Evolutionary conservation across 148 eudicot genomes (phyloP).

Genomic region (Silene conica): DNA sequence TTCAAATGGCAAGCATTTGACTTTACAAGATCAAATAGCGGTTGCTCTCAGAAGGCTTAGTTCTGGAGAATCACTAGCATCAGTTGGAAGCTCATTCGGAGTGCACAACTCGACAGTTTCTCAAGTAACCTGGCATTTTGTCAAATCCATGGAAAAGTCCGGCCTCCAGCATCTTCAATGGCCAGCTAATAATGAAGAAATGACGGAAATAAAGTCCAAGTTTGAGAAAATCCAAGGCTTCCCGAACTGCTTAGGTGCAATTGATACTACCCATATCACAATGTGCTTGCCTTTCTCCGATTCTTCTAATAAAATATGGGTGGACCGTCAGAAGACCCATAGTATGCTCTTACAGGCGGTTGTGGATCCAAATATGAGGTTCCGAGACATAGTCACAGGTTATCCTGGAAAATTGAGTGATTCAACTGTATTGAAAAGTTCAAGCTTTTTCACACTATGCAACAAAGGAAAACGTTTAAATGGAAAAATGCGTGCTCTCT

Average conservation of each 20-base stretch:
- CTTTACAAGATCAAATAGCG: slow-evolving; percentile 72
- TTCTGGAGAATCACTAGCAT: slow-evolving; percentile 67
- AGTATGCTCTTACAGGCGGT: slow-evolving; percentile 88
- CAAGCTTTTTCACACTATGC: slow-evolving; percentile 50
- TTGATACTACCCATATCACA: slow-evolving; percentile 70
- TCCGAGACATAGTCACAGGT: slow-evolving; percentile 68
- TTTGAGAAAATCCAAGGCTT: slow-evolving; percentile 73
- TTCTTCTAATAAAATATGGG: slow-evolving; percentile 52
- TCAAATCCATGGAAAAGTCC: slow-evolving; percentile 75
- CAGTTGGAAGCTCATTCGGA: slow-evolving; percentile 69
- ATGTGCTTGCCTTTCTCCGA: slow-evolving; percentile 63
- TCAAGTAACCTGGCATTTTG: slow-evolving; percentile 88
- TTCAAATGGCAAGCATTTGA: slow-evolving; percentile 49
- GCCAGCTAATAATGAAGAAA: slow-evolving; percentile 60
- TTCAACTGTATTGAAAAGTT: slow-evolving; percentile 47
- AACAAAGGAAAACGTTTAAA: slow-evolving; percentile 64
- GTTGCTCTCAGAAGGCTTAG: slow-evolving; percentile 78
- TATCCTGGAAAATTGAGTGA: slow-evolving; percentile 79
- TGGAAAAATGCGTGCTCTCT: slow-evolving; percentile 33
- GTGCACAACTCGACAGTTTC: slow-evolving; percentile 81
- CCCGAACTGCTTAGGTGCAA: slow-evolving; percentile 82
- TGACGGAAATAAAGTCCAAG: slow-evolving; percentile 49
- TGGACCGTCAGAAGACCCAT: slow-evolving; percentile 55
- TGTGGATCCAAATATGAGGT: slow-evolving; percentile 83
- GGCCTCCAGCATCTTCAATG: slow-evolving; percentile 76